phyloP scores from a whole-genome alignment of 345 rosid species.

The Murraya koenigii region DNA sequence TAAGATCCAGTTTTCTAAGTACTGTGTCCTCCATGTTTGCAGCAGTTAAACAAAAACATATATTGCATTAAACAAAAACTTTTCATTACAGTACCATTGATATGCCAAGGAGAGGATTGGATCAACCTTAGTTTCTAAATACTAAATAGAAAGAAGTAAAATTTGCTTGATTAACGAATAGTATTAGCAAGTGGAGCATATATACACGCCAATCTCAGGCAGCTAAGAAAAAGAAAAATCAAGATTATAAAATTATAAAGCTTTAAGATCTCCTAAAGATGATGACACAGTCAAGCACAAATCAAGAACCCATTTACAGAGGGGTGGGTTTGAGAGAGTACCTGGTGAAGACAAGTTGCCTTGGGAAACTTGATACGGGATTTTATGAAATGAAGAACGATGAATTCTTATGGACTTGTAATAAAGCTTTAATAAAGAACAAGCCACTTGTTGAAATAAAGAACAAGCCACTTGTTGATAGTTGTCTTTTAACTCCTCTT shows the following conservation, averaged over 20 bases:
- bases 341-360: background rate
- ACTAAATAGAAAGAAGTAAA: background rate
- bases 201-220: background rate
- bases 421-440: background rate
- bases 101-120: background rate
- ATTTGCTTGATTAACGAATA: background rate
- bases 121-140: background rate
- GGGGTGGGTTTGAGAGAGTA: background rate
- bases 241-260: background rate
- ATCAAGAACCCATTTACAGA: background rate
- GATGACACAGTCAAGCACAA: background rate
- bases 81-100: too few relatives aligned
- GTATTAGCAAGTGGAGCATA: background rate
- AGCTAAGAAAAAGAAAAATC: background rate
- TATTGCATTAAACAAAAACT: too few relatives aligned
- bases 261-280: background rate
- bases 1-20: background rate
- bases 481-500: constrained; percentile 26
- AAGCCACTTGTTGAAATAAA: constrained; percentile 13
- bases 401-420: background rate
- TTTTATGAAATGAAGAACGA: background rate
- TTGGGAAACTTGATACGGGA: background rate
- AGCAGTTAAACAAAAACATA: background rate
- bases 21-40: background rate
- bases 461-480: constrained; percentile 17